A percentile compares a stretch with the other conserved stretches of the same genome.
phyloP scores from a whole-genome alignment of 495 filamentous ascomycete genomes.

The Lineolata rhizophorae region DNA sequence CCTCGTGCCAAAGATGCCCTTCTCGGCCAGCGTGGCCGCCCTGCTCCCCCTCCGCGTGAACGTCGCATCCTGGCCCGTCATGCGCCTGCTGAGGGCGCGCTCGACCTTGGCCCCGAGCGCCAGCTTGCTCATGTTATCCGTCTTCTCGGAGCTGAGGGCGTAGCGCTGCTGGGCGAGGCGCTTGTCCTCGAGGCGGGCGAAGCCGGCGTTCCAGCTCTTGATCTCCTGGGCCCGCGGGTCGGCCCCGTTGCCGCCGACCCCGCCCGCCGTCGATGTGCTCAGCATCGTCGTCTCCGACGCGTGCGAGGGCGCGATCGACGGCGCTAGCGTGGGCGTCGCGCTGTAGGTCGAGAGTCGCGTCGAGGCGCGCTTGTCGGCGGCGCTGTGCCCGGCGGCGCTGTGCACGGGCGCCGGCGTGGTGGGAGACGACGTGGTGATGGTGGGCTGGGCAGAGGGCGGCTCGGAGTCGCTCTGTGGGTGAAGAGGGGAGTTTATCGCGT shows the following conservation, averaged over 20 bases:
- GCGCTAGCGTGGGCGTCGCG: slow-evolving; percentile 47
- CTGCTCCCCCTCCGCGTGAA: no score
- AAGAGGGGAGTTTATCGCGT: no score
- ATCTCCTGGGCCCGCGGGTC: slow-evolving; percentile 47
- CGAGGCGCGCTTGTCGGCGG: background rate
- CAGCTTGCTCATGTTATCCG: slow-evolving; percentile 66
- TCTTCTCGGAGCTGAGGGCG: slow-evolving; percentile 59
- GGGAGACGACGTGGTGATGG: no score
- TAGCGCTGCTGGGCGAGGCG: slow-evolving; percentile 70
- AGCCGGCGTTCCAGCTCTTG: slow-evolving; percentile 54
- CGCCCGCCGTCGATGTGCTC: slow-evolving; percentile 20
- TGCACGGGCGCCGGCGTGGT: no score
- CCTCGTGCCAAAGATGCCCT: no score
- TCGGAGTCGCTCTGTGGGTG: no score
- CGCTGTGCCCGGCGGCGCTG: no score
- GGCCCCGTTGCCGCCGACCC: slow-evolving; percentile 5
- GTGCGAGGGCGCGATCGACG: slow-evolving; percentile 25
- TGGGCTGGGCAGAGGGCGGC: no score
- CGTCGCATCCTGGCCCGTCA: slow-evolving; percentile 79
- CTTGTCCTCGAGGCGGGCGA: slow-evolving; percentile 83
- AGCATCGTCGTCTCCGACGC: slow-evolving; percentile 30
- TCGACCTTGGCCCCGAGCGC: slow-evolving; percentile 88
- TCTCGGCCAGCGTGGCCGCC: no score
- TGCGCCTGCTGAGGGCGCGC: slow-evolving; percentile 68
- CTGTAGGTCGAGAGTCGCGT: slow-evolving; percentile 59